A percentile compares a stretch with the other conserved stretches of the same genome.
phyloP scores from a whole-genome alignment of 1,139 yeast species.

The Candida sanyaensis region DNA sequence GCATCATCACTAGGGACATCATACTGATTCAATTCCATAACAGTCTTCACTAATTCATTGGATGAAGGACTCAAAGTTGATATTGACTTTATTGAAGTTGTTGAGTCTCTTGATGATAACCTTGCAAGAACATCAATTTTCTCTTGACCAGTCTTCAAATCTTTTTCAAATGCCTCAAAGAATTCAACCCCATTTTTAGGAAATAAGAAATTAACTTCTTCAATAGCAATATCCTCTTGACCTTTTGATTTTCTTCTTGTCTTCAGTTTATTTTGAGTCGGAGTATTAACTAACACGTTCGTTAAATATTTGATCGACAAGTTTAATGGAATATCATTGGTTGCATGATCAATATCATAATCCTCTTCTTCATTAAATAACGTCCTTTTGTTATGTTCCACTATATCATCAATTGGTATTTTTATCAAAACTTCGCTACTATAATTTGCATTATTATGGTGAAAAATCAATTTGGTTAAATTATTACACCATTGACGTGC shows the following conservation, averaged over 20 bases:
- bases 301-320: slow-evolving; percentile 23
- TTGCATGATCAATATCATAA: slow-evolving; percentile 10
- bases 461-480: slow-evolving; percentile 74
- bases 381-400: slow-evolving; percentile 51
- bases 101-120: background rate
- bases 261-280: slow-evolving; percentile 7
- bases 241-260: slow-evolving; percentile 11
- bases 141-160: slow-evolving; percentile 18
- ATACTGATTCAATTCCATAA: slow-evolving; percentile 7
- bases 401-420: slow-evolving; percentile 70
- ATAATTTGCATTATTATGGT: slow-evolving; percentile 58
- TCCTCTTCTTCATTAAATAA: slow-evolving; percentile 21
- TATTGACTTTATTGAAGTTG: slow-evolving; percentile 6
- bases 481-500: slow-evolving; percentile 83
- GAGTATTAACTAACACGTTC: background rate
- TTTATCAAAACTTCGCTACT: slow-evolving; percentile 76
- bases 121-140: background rate
- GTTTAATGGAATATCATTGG: slow-evolving; percentile 23
- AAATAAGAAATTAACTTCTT: slow-evolving; percentile 70
- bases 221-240: slow-evolving; percentile 39
- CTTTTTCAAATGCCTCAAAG: slow-evolving; percentile 22
- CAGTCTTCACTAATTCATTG: slow-evolving; percentile 13
- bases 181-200: slow-evolving; percentile 42
- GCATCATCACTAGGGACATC: slow-evolving; percentile 3
- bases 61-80: slow-evolving; percentile 18